These are phyloP conservation scores for Diversispora epigaea DNA, from an alignment of 192 early-diverging fungal genomes.

Conservation along the genomic window DNA sequence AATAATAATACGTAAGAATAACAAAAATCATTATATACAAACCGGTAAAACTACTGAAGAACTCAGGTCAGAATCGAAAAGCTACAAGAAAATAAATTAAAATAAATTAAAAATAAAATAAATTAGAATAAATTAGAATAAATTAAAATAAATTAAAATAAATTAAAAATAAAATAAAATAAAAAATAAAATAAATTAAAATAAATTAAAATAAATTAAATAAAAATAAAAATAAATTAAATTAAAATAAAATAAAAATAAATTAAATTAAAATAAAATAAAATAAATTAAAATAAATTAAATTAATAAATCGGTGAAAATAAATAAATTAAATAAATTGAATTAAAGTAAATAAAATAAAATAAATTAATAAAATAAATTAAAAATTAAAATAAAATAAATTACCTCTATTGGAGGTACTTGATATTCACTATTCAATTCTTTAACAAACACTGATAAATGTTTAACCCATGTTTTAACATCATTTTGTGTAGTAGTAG, in stretches of 20 bases:
- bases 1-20: too few species aligned
- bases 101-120: too few species aligned
- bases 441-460: constrained; percentile 2
- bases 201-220: too few species aligned
- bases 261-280: too few species aligned
- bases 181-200: too few species aligned
- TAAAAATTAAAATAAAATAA: neutral
- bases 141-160: too few species aligned
- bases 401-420: constrained; percentile 25
- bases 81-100: neutral
- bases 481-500: neutral
- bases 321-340: neutral
- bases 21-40: constrained; percentile 15
- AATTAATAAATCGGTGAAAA: too few species aligned
- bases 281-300: constrained; percentile 2
- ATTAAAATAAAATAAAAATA: too few species aligned
- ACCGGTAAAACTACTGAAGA: constrained; percentile 27
- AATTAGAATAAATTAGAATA: neutral
- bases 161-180: too few species aligned
- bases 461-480: constrained; percentile 21
- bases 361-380: neutral
- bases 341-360: neutral
- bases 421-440: constrained; percentile 7
- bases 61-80: constrained; percentile 23
- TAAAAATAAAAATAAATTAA: neutral